Evolutionary conservation across 169 alveolate species (phyloP).

Genomic region (Plasmodium coatneyi): DNA sequence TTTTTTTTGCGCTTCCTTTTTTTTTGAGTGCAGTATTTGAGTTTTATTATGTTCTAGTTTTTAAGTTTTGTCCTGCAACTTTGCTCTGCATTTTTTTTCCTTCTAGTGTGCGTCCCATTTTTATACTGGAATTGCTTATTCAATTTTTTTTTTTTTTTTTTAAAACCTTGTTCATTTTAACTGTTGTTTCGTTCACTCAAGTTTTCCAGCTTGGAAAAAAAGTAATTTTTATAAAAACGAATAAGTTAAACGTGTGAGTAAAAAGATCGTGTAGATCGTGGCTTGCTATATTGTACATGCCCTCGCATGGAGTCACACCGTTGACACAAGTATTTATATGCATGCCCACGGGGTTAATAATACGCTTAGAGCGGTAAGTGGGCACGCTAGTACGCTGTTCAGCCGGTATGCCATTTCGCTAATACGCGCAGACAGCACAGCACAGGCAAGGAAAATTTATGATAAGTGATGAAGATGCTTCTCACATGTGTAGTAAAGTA

Average conservation of each 20-base stretch:
- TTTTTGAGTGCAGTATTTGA: background rate
- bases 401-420: background rate
- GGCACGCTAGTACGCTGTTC: background rate
- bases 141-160: background rate
- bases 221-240: constrained; percentile 12
- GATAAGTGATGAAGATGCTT: background rate
- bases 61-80: background rate
- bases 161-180: background rate
- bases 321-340: background rate
- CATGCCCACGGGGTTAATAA: background rate
- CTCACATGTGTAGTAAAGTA: background rate
- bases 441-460: background rate
- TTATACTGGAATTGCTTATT: background rate
- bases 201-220: constrained; percentile 12
- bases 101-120: background rate
- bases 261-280: background rate
- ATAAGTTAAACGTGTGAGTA: constrained; percentile 8
- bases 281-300: background rate
- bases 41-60: background rate
- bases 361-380: background rate
- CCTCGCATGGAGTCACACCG: background rate
- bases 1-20: too few relatives aligned
- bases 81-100: background rate
- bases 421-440: background rate
- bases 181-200: background rate